phyloP scores from a whole-genome alignment of 768 basidiomycete species.

The Podaxis carcinomalis region DNA sequence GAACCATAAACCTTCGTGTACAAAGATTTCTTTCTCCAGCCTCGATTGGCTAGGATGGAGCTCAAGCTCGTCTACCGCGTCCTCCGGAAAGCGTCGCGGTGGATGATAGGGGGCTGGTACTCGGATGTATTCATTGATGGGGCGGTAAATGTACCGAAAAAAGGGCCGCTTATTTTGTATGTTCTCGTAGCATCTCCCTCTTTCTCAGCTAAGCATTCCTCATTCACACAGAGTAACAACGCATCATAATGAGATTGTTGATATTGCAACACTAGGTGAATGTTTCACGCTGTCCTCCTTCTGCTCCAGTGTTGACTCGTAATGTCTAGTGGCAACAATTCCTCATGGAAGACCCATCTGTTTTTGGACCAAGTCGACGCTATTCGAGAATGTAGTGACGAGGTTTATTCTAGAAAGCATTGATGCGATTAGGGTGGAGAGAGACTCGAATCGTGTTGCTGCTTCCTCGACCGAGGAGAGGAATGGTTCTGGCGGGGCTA shows the following conservation, averaged over 20 bases:
- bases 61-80: conserved; percentile 52
- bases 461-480: conserved; percentile 3
- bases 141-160: conserved; percentile 47
- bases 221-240: conserved; percentile 42
- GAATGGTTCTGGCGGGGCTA: neutral
- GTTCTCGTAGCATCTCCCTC: conserved; percentile 15
- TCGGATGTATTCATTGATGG: conserved; percentile 56
- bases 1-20: neutral
- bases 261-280: conserved; percentile 44
- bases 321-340: conserved; percentile 43
- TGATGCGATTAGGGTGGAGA: conserved; percentile 69
- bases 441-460: conserved; percentile 46
- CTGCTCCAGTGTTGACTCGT: neutral
- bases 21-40: neutral
- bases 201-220: neutral
- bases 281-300: neutral
- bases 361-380: conserved; percentile 68
- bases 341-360: conserved; percentile 55
- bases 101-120: conserved; percentile 57
- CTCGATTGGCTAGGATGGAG: conserved; percentile 29
- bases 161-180: conserved; percentile 61
- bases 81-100: conserved; percentile 58
- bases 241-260: conserved; percentile 70
- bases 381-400: conserved; percentile 57
- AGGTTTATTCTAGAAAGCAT: conserved; percentile 52